Percentiles rank a stretch among this genome's conserved stretches.
phyloP scores from a whole-genome alignment of 2,329 filamentous ascomycete species.

The Neurospora sp. region DNA sequence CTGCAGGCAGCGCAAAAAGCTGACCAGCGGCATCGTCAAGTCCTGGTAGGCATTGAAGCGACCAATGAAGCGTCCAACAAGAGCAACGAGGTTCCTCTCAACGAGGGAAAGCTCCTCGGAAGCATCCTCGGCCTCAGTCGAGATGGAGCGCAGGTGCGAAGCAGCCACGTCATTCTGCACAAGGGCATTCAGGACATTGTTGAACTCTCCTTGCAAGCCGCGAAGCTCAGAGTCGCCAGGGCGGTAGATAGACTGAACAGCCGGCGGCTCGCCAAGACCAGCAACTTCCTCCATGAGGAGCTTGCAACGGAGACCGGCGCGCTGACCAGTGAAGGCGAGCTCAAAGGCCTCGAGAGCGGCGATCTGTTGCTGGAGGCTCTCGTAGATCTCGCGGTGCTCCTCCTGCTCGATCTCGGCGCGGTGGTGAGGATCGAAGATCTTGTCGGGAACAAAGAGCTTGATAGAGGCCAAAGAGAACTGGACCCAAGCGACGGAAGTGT shows the following conservation, averaged over 20 bases:
- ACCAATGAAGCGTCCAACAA: constrained; percentile 58
- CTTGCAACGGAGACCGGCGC: constrained; percentile 55
- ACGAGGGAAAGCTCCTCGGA: constrained; percentile 39
- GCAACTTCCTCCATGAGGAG: constrained; percentile 52
- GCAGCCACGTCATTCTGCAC: constrained; percentile 36
- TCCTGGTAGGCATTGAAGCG: constrained; percentile 77
- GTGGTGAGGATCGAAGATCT: constrained; percentile 71
- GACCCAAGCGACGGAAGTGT: constrained; percentile 58
- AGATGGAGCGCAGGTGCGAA: constrained; percentile 25
- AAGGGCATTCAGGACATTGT: constrained; percentile 59
- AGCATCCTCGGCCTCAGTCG: constrained; percentile 21
- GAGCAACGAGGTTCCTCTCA: constrained; percentile 50
- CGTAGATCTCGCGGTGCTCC: constrained; percentile 44
- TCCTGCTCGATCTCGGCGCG: constrained; percentile 55
- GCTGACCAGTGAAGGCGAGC: constrained; percentile 53
- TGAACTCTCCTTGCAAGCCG: constrained; percentile 73
- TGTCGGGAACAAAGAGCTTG: constrained; percentile 75
- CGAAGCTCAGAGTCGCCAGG: constrained; percentile 58
- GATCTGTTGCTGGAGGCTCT: constrained; percentile 45
- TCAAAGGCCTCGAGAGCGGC: constrained; percentile 57
- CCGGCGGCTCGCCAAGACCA: constrained; percentile 56
- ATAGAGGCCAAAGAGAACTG: constrained; percentile 66
- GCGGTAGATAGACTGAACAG: constrained; percentile 58
- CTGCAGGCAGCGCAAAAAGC: constrained; percentile 69
- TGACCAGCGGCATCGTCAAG: constrained; percentile 65